phyloP scores from a whole-genome alignment of 352 stramenopile species.

The Phytophthora agathidicida region DNA sequence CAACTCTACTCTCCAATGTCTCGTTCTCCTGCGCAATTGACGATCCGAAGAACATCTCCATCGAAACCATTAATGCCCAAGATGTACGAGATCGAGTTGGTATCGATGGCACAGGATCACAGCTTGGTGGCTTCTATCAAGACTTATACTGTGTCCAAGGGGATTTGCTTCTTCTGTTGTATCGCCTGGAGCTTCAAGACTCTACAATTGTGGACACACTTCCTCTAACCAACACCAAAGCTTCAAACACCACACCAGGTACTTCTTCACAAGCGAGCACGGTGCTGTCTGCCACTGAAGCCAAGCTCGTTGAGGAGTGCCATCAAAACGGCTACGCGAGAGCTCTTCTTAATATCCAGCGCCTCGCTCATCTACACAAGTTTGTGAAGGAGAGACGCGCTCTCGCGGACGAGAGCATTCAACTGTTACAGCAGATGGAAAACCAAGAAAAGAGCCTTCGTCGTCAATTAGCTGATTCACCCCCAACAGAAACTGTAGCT shows the following conservation, averaged over 20 bases:
- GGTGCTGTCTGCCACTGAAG: conserved; percentile 23
- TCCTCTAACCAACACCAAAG: conserved; percentile 14
- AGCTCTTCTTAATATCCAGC: conserved; percentile 51
- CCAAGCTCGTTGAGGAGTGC: conserved; percentile 49
- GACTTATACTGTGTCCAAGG: conserved; percentile 66
- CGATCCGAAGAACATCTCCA: conserved; percentile 8
- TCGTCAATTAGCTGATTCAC: not conserved
- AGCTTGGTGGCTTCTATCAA: conserved; percentile 55
- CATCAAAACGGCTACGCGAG: conserved; percentile 59
- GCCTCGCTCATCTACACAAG: conserved; percentile 28
- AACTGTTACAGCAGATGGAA: conserved; percentile 45
- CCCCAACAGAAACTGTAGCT: conserved; percentile 4
- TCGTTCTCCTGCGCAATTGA: conserved; percentile 51
- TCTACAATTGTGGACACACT: conserved; percentile 36
- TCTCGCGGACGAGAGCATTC: conserved; percentile 48
- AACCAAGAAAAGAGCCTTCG: conserved; percentile 52
- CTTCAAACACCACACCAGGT: not conserved
- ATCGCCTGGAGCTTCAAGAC: conserved; percentile 61
- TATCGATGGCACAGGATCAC: conserved; percentile 58
- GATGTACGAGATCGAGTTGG: conserved; percentile 42
- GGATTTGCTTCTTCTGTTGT: conserved; percentile 56
- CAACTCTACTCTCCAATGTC: conserved; percentile 8
- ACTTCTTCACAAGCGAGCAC: not conserved
- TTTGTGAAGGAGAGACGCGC: conserved; percentile 19
- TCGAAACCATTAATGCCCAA: conserved; percentile 14